A percentile compares a stretch with the other conserved stretches of the same genome.
Evolutionary conservation across 305 asterid genomes (phyloP).

Genomic region (Galium porrigens): DNA sequence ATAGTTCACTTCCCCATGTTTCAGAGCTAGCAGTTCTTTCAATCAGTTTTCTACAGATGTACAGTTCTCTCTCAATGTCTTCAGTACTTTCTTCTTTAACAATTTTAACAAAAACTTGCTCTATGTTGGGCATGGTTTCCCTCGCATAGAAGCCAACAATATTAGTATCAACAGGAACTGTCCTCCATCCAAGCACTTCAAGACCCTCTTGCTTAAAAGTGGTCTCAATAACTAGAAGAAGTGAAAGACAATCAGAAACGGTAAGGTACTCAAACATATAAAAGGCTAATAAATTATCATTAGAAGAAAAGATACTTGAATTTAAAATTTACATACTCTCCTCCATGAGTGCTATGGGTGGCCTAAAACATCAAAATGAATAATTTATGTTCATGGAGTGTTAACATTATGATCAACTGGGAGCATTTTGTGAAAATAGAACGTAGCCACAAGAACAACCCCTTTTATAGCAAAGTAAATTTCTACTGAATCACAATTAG

Average conservation of each 20-base stretch:
- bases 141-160: slow-evolving; percentile 78
- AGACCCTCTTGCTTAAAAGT: slow-evolving; percentile 87
- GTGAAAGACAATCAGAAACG: slow-evolving; percentile 20
- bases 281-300: not conserved
- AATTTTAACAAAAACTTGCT: slow-evolving; percentile 82
- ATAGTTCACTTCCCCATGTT: slow-evolving; percentile 76
- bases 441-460: not conserved
- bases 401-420: not conserved
- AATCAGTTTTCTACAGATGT: slow-evolving; percentile 77
- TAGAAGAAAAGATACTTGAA: not conserved
- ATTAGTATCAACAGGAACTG: slow-evolving; percentile 67
- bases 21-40: slow-evolving; percentile 58
- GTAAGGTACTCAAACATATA: slow-evolving; percentile 5
- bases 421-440: not conserved
- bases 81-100: slow-evolving; percentile 70
- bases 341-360: not conserved
- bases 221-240: slow-evolving; percentile 48
- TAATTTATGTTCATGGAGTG: no score
- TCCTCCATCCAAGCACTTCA: slow-evolving; percentile 93
- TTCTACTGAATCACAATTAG: not conserved
- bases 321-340: not conserved
- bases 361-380: not conserved
- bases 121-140: slow-evolving; percentile 81
- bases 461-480: not conserved
- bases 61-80: slow-evolving; percentile 92